Conservation (phyloP, 2,329 filamentous ascomycete species). For the Epichloe coenophiala region DNA sequence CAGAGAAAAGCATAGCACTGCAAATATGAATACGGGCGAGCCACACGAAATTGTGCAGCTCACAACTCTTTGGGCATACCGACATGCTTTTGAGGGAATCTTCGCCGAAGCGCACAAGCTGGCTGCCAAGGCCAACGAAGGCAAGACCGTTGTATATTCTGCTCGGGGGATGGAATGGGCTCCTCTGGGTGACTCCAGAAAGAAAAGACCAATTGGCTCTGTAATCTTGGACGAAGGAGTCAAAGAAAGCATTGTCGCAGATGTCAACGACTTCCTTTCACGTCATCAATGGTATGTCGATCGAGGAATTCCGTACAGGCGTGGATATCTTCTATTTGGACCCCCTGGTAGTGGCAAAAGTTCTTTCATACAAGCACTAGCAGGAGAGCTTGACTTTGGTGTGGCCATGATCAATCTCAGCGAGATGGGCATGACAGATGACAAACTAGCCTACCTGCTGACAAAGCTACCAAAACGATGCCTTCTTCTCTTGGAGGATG, state of each 20-base stretch:
- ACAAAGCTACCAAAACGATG: slow-evolving; percentile 75
- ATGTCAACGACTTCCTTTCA: slow-evolving; percentile 69
- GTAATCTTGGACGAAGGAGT: slow-evolving; percentile 78
- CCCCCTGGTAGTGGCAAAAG: slow-evolving; percentile 93
- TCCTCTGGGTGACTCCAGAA: slow-evolving; percentile 67
- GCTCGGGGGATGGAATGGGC: slow-evolving; percentile 72
- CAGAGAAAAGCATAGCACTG: slow-evolving; percentile 72
- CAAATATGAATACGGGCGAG: slow-evolving; percentile 68
- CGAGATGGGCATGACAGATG: slow-evolving; percentile 79
- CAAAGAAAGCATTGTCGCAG: slow-evolving; percentile 65
- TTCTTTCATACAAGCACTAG: slow-evolving; percentile 89
- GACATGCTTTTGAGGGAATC: slow-evolving; percentile 78
- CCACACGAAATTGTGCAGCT: slow-evolving; percentile 91
- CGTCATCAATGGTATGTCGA: slow-evolving; percentile 83
- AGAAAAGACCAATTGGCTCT: slow-evolving; percentile 76
- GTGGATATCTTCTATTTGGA: slow-evolving; percentile 80
- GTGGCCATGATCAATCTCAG: slow-evolving; percentile 88
- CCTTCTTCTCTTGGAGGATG: slow-evolving; percentile 75
- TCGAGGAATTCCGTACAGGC: slow-evolving; percentile 83
- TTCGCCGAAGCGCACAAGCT: slow-evolving; percentile 78
- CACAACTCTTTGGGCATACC: slow-evolving; percentile 80
- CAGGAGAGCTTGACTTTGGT: slow-evolving; percentile 82
- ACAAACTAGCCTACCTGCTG: slow-evolving; percentile 73
- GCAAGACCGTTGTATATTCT: slow-evolving; percentile 86
- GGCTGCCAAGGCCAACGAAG: slow-evolving; percentile 68